phyloP scores from a whole-genome alignment of 495 filamentous ascomycete genomes.

The Penicillium alfredii region DNA sequence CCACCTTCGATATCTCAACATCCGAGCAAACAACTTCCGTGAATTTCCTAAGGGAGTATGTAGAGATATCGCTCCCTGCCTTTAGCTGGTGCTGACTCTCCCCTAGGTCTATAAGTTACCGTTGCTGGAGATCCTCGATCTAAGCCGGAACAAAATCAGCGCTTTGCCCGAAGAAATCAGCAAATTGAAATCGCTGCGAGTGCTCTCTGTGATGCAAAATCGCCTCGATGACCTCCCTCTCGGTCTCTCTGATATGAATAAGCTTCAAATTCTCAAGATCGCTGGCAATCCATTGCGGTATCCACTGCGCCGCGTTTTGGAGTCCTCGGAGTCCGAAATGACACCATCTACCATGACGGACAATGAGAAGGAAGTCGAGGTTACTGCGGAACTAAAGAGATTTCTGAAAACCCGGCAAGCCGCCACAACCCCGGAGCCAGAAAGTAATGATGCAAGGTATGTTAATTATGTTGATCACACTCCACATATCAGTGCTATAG shows the following conservation, averaged over 20 bases:
- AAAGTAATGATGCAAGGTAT: slow-evolving; percentile 63
- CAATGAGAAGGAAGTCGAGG: slow-evolving; percentile 58
- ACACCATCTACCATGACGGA: slow-evolving; percentile 42
- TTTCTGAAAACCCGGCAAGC: slow-evolving; percentile 60
- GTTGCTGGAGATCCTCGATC: slow-evolving; percentile 84
- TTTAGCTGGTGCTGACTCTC: slow-evolving; percentile 20
- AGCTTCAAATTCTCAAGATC: slow-evolving; percentile 79
- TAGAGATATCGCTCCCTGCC: slow-evolving; percentile 8
- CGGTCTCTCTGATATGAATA: slow-evolving; percentile 80
- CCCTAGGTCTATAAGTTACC: slow-evolving; percentile 69
- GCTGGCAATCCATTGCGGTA: slow-evolving; percentile 71
- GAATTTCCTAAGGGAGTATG: slow-evolving; percentile 83
- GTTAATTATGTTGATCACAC: too few relatives aligned
- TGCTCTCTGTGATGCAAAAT: slow-evolving; percentile 77
- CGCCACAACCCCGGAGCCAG: slow-evolving; percentile 49
- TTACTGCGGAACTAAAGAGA: slow-evolving; percentile 70
- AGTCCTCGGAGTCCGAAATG: slow-evolving; percentile 38
- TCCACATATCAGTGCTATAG: slow-evolving; percentile 8
- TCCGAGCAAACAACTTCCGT: slow-evolving; percentile 76
- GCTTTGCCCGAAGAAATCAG: slow-evolving; percentile 72
- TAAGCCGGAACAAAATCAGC: slow-evolving; percentile 77
- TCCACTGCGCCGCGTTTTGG: slow-evolving; percentile 41
- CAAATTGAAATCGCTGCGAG: slow-evolving; percentile 68
- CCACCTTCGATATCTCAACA: slow-evolving; percentile 90
- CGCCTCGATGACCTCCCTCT: slow-evolving; percentile 75